Conservation (phyloP, 164 flowering plant genomes). For the Santalum album region DNA sequence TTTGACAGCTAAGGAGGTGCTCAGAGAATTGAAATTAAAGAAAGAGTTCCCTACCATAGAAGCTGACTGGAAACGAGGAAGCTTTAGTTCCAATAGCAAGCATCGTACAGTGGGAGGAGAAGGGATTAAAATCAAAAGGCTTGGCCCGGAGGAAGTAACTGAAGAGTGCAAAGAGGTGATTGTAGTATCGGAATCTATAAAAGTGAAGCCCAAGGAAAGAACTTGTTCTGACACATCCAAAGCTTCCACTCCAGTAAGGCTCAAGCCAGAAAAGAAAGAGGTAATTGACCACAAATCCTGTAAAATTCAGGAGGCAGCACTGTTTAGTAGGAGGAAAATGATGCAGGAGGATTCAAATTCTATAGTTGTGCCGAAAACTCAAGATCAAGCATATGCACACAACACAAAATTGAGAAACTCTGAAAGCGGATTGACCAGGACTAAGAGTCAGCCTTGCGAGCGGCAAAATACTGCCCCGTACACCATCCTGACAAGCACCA, state of each 20-base stretch:
- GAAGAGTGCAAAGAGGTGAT: slow-evolving; percentile 6
- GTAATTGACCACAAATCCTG: slow-evolving; percentile 18
- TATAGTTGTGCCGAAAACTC: slow-evolving; percentile 12
- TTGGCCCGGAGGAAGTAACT: slow-evolving; percentile 8
- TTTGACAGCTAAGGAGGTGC: slow-evolving; percentile 15
- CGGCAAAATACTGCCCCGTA: slow-evolving; percentile 9
- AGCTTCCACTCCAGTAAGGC: slow-evolving; percentile 13
- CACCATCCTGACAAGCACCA: slow-evolving; percentile 5
- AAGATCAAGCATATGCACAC: slow-evolving; percentile 19
- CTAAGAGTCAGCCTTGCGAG: slow-evolving; percentile 13
- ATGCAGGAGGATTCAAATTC: slow-evolving; percentile 23
- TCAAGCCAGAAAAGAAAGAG: slow-evolving; percentile 23
- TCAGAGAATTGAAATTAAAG: slow-evolving; percentile 15
- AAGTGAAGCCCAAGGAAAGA: slow-evolving; percentile 15
- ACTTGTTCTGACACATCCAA: slow-evolving; percentile 19
- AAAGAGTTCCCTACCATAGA: slow-evolving; percentile 14
- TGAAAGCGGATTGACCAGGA: slow-evolving; percentile 13
- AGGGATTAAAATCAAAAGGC: slow-evolving; percentile 8
- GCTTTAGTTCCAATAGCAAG: slow-evolving; percentile 5
- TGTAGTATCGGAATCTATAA: slow-evolving; percentile 14
- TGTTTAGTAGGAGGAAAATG: slow-evolving; percentile 16
- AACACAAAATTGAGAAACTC: slow-evolving; percentile 21
- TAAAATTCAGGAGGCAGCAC: slow-evolving; percentile 18
- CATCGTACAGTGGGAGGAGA: slow-evolving; percentile 10
- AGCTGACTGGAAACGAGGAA: slow-evolving; percentile 1